Evolutionary conservation across 768 basidiomycete genomes (phyloP).

Genomic region (Boletus subparvulus): DNA sequence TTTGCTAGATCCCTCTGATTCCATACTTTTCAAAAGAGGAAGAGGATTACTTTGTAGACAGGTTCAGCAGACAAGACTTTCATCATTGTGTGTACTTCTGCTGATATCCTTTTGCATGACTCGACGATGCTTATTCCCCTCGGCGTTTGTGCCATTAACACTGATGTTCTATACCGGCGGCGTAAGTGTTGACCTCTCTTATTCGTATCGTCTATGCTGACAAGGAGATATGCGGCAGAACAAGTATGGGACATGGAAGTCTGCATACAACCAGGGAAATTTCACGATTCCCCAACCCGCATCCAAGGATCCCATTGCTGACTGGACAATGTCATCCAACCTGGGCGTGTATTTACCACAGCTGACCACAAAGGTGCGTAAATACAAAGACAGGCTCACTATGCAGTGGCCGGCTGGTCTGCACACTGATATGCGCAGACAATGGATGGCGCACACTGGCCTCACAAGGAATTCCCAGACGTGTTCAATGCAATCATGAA

Average conservation of each 20-base stretch:
- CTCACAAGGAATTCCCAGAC: slow-evolving; percentile 58
- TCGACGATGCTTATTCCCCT: neutral
- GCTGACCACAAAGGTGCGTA: slow-evolving; percentile 34
- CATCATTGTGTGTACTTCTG: slow-evolving; percentile 49
- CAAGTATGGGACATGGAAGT: slow-evolving; percentile 36
- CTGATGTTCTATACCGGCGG: slow-evolving; percentile 63
- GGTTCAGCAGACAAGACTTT: slow-evolving; percentile 59
- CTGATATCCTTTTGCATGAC: neutral
- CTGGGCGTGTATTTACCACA: slow-evolving; percentile 35
- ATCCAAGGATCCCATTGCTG: slow-evolving; percentile 43
- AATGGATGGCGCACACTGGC: slow-evolving; percentile 76
- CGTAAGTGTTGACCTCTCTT: slow-evolving; percentile 31
- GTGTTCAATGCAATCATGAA: slow-evolving; percentile 42
- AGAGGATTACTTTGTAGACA: slow-evolving; percentile 70
- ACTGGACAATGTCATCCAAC: slow-evolving; percentile 35
- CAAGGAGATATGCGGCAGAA: slow-evolving; percentile 33
- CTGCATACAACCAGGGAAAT: slow-evolving; percentile 41
- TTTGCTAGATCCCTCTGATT: slow-evolving; percentile 54
- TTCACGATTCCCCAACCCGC: slow-evolving; percentile 42
- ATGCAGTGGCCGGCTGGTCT: slow-evolving; percentile 21
- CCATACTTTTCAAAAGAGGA: slow-evolving; percentile 60
- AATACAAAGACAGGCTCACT: neutral
- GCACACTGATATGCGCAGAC: no score
- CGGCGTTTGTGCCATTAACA: slow-evolving; percentile 37
- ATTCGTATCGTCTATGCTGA: neutral